A percentile compares a stretch with the other conserved stretches of the same genome.
Evolutionary conservation across 1,284 basidiomycete species (phyloP).

Genomic region (Irpex sp.): DNA sequence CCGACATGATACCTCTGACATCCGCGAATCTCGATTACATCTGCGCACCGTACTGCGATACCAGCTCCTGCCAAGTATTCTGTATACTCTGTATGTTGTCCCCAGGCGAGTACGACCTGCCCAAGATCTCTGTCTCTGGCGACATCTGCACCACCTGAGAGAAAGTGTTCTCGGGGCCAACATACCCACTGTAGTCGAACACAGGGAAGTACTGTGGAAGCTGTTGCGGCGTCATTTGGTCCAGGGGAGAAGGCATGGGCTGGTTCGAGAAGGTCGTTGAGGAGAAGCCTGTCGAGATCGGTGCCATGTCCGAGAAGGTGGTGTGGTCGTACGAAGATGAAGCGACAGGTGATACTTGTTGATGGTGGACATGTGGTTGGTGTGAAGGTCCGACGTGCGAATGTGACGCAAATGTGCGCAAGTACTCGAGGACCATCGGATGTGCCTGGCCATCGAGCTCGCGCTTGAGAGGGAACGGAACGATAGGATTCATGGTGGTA

Average conservation of each 20-base stretch:
- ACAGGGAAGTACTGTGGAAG: conserved; percentile 73
- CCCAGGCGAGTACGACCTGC: conserved; percentile 27
- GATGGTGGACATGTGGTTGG: conserved; percentile 8
- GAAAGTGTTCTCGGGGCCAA: conserved; percentile 15
- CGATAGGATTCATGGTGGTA: conserved; percentile 56
- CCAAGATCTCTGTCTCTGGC: conserved; percentile 20
- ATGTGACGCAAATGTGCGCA: conserved; percentile 52
- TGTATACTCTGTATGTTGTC: conserved; percentile 30
- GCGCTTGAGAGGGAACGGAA: conserved; percentile 29
- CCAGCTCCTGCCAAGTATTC: conserved; percentile 34
- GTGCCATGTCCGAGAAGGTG: conserved; percentile 18
- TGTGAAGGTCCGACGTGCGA: conserved; percentile 12
- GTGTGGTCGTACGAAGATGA: conserved; percentile 16
- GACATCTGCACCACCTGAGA: conserved; percentile 11
- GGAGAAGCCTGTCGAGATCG: conserved; percentile 11
- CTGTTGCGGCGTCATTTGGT: conserved; percentile 31
- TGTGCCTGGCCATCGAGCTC: conserved; percentile 36
- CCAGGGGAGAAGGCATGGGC: conserved; percentile 16
- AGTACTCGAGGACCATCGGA: conserved; percentile 58
- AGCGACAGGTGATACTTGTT: conserved; percentile 11
- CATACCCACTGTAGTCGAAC: conserved; percentile 55
- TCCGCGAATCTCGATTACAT: background rate
- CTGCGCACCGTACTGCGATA: conserved; percentile 32
- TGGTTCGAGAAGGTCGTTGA: conserved; percentile 6
- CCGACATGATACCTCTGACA: conserved; percentile 14